These are phyloP conservation scores for Cercophora scortea DNA, from an alignment of 495 filamentous ascomycete genomes.

Conservation along the genomic window DNA sequence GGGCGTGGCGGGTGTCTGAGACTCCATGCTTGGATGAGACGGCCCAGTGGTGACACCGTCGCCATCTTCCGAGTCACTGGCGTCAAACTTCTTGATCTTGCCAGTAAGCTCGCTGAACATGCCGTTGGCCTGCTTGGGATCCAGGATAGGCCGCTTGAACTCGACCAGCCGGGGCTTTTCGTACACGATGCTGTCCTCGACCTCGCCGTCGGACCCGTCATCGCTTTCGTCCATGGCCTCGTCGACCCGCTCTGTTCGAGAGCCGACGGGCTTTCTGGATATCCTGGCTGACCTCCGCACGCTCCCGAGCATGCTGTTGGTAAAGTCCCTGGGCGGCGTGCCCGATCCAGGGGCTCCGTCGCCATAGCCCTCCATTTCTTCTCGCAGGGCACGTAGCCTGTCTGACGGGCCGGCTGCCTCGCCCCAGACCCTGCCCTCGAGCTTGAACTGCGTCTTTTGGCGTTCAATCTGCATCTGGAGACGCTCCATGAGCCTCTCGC, in stretches of 20 bases:
- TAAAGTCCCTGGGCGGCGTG: constrained; percentile 29
- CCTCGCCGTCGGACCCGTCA: constrained; percentile 36
- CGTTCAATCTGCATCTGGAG: constrained; percentile 91
- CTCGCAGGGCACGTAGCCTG: constrained; percentile 80
- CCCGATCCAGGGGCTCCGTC: constrained; percentile 17
- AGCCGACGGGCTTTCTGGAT: constrained; percentile 45
- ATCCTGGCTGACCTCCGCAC: constrained; percentile 43
- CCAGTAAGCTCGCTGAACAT: constrained; percentile 73
- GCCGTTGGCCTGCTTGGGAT: constrained; percentile 62
- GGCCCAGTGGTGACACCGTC: constrained; percentile 72
- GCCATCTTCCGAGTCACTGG: constrained; percentile 60
- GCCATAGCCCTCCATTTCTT: constrained; percentile 78
- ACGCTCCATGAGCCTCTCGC: constrained; percentile 83
- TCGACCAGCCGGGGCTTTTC: constrained; percentile 62
- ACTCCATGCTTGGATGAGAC: constrained; percentile 68
- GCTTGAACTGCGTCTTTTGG: constrained; percentile 96
- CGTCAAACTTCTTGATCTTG: constrained; percentile 67
- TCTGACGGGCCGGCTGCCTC: constrained; percentile 79
- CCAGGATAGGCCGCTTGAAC: constrained; percentile 65
- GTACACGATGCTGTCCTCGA: constrained; percentile 48
- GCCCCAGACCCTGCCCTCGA: constrained; percentile 91
- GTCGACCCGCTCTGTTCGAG: constrained; percentile 29
- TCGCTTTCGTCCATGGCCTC: constrained; percentile 31
- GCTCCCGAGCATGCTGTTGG: constrained; percentile 57
- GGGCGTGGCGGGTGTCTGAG: constrained; percentile 62